Percentiles rank a stretch among this genome's conserved stretches.
These are phyloP conservation scores for Pseudogymnoascus sp. DNA, from an alignment of 2,329 filamentous ascomycete genomes.

Conservation along the genomic window DNA sequence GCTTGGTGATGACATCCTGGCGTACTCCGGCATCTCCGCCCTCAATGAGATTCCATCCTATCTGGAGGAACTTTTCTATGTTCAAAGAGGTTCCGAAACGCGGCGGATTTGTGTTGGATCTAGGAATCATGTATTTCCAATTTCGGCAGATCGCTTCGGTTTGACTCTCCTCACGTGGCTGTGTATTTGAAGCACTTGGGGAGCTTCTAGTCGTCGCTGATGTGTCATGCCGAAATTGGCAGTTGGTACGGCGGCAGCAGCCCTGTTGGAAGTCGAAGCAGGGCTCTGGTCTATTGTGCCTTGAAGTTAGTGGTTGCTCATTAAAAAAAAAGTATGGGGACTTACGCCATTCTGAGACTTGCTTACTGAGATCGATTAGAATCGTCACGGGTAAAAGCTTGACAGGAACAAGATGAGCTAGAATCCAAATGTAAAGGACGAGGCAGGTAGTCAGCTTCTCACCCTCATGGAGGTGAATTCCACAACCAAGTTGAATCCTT, in stretches of 20 bases:
- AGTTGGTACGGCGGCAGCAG: slow-evolving; percentile 15
- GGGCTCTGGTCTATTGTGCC: slow-evolving; percentile 14
- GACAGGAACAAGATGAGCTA: neutral
- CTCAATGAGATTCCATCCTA: slow-evolving; percentile 20
- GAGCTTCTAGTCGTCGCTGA: slow-evolving; percentile 11
- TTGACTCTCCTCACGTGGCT: slow-evolving; percentile 17
- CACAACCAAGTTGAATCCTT: neutral
- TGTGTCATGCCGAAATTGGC: slow-evolving; percentile 18
- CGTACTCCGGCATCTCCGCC: slow-evolving; percentile 19
- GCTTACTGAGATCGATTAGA: neutral
- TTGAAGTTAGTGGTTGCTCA: slow-evolving; percentile 14
- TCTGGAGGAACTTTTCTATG: slow-evolving; percentile 18
- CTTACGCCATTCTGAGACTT: slow-evolving; percentile 14
- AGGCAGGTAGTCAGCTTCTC: neutral
- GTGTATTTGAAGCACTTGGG: slow-evolving; percentile 12
- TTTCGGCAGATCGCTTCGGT: slow-evolving; percentile 17
- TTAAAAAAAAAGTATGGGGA: slow-evolving; percentile 9
- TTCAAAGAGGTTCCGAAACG: slow-evolving; percentile 15
- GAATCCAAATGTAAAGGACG: neutral
- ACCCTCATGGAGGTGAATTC: neutral
- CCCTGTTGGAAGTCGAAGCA: slow-evolving; percentile 19
- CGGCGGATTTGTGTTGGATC: slow-evolving; percentile 13
- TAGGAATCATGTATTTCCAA: slow-evolving; percentile 22
- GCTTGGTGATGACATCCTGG: slow-evolving; percentile 20
- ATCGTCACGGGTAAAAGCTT: neutral